Percentiles rank a stretch among this genome's conserved stretches.
Evolutionary conservation across 1,284 basidiomycete genomes (phyloP).

Genomic region (Cystobasidium sp.): DNA sequence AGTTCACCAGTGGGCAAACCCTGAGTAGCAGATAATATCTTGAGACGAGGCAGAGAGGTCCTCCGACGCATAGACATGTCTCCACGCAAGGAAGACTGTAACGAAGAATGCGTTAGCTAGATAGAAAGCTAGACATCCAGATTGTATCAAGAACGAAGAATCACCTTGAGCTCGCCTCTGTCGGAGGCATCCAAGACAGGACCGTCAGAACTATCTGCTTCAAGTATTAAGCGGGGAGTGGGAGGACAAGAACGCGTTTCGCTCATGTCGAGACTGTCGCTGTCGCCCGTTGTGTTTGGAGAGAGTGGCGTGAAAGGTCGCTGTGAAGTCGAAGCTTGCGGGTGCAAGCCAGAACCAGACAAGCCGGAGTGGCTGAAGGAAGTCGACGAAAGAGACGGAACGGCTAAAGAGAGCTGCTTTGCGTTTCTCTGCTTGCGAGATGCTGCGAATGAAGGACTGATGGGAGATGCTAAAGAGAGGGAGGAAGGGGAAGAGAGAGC

Average conservation of each 20-base stretch:
- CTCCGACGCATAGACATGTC: slow-evolving; percentile 42
- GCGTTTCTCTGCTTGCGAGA: slow-evolving; percentile 23
- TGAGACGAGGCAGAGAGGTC: slow-evolving; percentile 42
- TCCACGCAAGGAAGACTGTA: slow-evolving; percentile 23
- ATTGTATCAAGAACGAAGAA: background rate
- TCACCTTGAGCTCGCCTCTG: slow-evolving; percentile 26
- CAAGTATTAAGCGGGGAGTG: slow-evolving; percentile 23
- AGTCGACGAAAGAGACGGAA: slow-evolving; percentile 12
- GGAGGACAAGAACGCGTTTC: slow-evolving; percentile 44
- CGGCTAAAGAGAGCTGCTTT: slow-evolving; percentile 38
- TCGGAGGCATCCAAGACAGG: background rate
- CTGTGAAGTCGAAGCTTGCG: slow-evolving; percentile 1
- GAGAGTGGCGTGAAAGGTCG: background rate
- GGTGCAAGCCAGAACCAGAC: background rate
- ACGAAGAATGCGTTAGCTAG: background rate
- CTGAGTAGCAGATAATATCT: slow-evolving; percentile 6
- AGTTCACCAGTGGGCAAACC: background rate
- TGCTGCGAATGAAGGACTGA: slow-evolving; percentile 3
- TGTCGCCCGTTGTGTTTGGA: slow-evolving; percentile 3
- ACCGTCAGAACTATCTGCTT: slow-evolving; percentile 3
- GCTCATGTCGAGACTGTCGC: slow-evolving; percentile 17
- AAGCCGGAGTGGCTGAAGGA: background rate
- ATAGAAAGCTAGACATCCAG: background rate
- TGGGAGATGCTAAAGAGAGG: slow-evolving; percentile 13
- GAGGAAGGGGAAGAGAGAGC: slow-evolving; percentile 17